Base-by-base conservation (phyloP, 2,329 filamentous ascomycete species). In the Emmonsiellopsis sp. region DNA sequence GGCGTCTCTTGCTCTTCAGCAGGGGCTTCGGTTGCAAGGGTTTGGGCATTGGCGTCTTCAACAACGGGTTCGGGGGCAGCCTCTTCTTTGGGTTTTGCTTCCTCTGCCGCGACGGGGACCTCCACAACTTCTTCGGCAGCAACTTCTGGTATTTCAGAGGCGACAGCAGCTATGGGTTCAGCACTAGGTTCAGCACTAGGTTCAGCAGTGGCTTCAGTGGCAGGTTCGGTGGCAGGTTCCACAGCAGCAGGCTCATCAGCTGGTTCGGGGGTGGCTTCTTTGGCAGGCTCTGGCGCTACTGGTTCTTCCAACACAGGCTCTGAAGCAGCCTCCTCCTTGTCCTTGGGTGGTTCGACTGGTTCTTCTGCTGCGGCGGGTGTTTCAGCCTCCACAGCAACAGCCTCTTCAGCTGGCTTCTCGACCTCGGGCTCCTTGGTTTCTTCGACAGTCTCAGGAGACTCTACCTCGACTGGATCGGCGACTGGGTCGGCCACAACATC, bases 1-100 rank as follows among this genome's bases (percentile, higher is more conserved):
- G 20, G 20, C 5, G 20, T 26, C 20, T 26, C 20, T 26, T 1
- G 20, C 5, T 26, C 20, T 26, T 26, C 20, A 5, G 20, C 20
- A 5, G 20, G 20, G 20, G 20, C 20, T 26, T 58, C 52, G 7
- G 31, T 51, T 43, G 50, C 38, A 34, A 54, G 51, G 16, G 40
- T 53, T 46, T 57, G 52, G 15, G 49, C 11, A 16, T 46, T 34
- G 31, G 20, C 20, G 20, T 37, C 43, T 37, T 59, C 48, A 34
- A 50, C 13, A 40, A 15, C 11, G 0, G 38, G 15, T 41, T 41
- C 11, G 45, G 13, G 9, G 45, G 45, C 32, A 26, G 16, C 45
- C 9, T 48, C 31, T 48, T 48, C 20, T 31, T 4, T 31, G 7
- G 45, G 9, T 20, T 46, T 20, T 15, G 38, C 38, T 13, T 41